Evolutionary conservation across 306 rosid genomes (phyloP), one percentile per base, ranked within the genome.

Genomic region (Malus sieversii): DNA sequence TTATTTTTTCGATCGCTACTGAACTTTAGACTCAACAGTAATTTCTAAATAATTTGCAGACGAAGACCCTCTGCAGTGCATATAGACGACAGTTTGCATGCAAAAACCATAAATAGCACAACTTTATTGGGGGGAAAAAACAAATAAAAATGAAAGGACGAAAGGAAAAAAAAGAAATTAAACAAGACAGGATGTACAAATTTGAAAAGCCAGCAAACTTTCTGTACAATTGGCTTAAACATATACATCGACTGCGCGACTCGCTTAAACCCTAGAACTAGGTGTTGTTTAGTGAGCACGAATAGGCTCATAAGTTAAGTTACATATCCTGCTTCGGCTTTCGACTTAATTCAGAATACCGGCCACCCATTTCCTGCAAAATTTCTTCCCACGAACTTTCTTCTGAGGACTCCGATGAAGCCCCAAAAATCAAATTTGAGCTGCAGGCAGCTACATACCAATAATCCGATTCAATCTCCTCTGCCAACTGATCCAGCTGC

Each of bases 391-490:
- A 96, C 85, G 86, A 84, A 79, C 82, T 82, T 83, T 92, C 97
- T 18, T 97, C 85, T 10, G 84, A 82, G 29, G 95, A 82, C 75
- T 85, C 91, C 19, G 89, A 80, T 65, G 85, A 78, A 79, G 81
- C 83, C 73, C 82, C 87, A 46, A 76, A 70, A 8, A 96, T 88
- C 85, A 96, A 84, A 84, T 87, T 88, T 22, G 97, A 90, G 91
- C 99, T 92, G 82, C 99, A 92, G 32, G 99, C 97, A 79, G 98
- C 98, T 35, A 92, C 99, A 72, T 89, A 69, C 99, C 99, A 96
- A 82, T 90, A 96, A 80, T 96, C 82, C 13, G 96, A 87, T 71
- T 90, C 96, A 52, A 96, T 96, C 88, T 96, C 99, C 77, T 92
- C 98, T 78, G 89, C 79, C 96, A 96, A 73, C 79, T 92, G 99